Base-by-base conservation (phyloP, 2,329 filamentous ascomycete genomes). In the Dendrostoma leiphaemia region DNA sequence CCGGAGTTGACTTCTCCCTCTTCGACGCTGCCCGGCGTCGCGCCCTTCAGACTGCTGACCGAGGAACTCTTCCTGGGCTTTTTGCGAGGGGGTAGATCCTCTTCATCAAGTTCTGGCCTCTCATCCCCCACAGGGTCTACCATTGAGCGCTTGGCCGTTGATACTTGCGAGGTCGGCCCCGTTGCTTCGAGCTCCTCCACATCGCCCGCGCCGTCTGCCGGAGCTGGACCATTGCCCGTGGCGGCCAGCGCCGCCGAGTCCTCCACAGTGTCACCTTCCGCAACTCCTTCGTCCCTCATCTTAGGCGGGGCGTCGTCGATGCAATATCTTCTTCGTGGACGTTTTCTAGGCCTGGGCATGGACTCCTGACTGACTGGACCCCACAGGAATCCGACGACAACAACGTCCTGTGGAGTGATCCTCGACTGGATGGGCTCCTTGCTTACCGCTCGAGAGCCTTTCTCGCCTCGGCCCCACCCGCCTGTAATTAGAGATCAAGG, bases 31-130 rank as follows among this genome's bases (percentile, higher is more conserved):
- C 43, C 26, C 28, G 49, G n/a, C 9, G 21, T 26, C 23, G 19
- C 19, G 6, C n/a, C 34, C 17, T 53, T 12, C 26, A 17, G 17
- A 24, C 19, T 41, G 26, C 37, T 31, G 31, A 8, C 17, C 10
- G 51, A 21, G 29, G 38, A 31, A 8, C 41, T 24, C 5, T 44
- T 54, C 19, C 52, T 48, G 21, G 52, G 44, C 44, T 52, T 55
- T 44, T 58, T 58, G 17, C 56, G 56, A 32, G 56, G 56, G 10
- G 48, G 54, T 26, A 40, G 32, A 10, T 50, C 28, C 13, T 49
- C 50, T 29, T n/a, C 45, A 12, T 19, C n/a, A n/a, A 35, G 38
- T 19, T 53, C 44, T 23, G 6, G 29, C 5, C 21, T 21, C n/a
- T 26, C 49, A 31, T 45, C 31, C 24, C 38, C 41, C 23, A 29